Conservation (phyloP, 192 early-diverging fungal genomes). For the Jimgerdemannia flammicorona region DNA sequence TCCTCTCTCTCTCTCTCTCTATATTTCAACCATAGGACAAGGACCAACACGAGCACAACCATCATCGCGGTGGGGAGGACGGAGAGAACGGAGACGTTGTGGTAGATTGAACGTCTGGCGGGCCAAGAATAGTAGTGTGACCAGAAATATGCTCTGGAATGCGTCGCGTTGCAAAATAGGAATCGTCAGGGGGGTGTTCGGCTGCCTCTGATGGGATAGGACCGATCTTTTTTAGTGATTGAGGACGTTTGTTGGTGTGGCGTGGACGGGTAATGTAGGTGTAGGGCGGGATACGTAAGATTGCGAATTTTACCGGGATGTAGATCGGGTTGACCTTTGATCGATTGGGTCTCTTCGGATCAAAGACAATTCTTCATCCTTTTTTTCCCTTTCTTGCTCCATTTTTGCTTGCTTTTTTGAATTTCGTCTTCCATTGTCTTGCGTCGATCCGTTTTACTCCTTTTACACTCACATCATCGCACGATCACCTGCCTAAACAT, state of each 20-base stretch:
- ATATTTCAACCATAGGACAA: not conserved
- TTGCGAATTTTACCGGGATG: not conserved
- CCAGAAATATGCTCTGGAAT: too few relatives aligned
- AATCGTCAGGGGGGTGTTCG: not conserved
- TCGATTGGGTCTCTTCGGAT: not conserved
- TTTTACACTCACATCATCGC: too few relatives aligned
- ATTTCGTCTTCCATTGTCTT: too few relatives aligned
- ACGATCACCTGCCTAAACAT: too few relatives aligned
- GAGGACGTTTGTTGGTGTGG: not conserved
- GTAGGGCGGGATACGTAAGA: too few relatives aligned
- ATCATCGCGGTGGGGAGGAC: slow-evolving; percentile 14
- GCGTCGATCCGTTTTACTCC: too few relatives aligned
- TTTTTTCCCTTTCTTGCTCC: too few relatives aligned
- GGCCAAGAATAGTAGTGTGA: not conserved
- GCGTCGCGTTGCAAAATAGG: not conserved
- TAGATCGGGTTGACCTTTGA: not conserved
- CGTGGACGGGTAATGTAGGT: not conserved
- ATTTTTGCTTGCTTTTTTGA: not conserved
- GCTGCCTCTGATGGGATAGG: too few relatives aligned
- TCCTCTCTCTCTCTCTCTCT: not conserved
- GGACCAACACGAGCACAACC: slow-evolving; percentile 6
- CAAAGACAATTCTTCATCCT: not conserved
- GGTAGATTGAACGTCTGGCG: slow-evolving; percentile 1
- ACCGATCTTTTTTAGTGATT: not conserved
- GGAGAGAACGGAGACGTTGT: slow-evolving; percentile 5